phyloP scores from a whole-genome alignment of 768 basidiomycete species.

The Panellus pusillus region DNA sequence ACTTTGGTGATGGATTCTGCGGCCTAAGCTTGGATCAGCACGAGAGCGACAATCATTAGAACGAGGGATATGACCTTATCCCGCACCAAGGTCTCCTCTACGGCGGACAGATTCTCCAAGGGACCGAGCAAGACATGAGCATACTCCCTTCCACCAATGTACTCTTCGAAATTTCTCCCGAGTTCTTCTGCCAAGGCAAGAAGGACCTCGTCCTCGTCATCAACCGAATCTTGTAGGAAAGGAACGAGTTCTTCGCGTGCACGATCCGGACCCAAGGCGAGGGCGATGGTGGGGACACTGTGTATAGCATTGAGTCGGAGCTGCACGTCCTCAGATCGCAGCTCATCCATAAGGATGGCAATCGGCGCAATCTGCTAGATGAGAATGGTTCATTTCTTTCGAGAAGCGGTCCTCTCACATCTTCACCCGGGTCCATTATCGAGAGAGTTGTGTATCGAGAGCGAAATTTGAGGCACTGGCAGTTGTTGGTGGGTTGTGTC shows the following conservation, averaged over 20 bases:
- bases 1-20: constrained; percentile 95
- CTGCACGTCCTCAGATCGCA: constrained; percentile 96
- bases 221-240: constrained; percentile 97
- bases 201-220: constrained; percentile 98
- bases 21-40: constrained; percentile 53
- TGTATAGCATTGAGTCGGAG: constrained; percentile 95
- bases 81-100: constrained; percentile 96
- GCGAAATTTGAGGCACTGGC: background rate
- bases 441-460: constrained; percentile 7
- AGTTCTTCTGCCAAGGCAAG: constrained; percentile 95
- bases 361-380: constrained; percentile 79
- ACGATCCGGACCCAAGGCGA: constrained; percentile 93
- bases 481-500: constrained; percentile 39
- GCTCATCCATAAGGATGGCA: constrained; percentile 96
- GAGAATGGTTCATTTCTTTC: background rate
- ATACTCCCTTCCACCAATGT: constrained; percentile 84
- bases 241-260: constrained; percentile 94
- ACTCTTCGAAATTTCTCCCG: constrained; percentile 89
- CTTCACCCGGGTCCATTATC: constrained; percentile 72
- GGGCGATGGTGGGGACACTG: constrained; percentile 95
- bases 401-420: constrained; percentile 47
- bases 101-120: constrained; percentile 91
- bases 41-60: constrained; percentile 10
- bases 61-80: constrained; percentile 73
- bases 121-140: constrained; percentile 90